phyloP scores from a whole-genome alignment of 2,329 filamentous ascomycete genomes.

The Epichloe uncinata region DNA sequence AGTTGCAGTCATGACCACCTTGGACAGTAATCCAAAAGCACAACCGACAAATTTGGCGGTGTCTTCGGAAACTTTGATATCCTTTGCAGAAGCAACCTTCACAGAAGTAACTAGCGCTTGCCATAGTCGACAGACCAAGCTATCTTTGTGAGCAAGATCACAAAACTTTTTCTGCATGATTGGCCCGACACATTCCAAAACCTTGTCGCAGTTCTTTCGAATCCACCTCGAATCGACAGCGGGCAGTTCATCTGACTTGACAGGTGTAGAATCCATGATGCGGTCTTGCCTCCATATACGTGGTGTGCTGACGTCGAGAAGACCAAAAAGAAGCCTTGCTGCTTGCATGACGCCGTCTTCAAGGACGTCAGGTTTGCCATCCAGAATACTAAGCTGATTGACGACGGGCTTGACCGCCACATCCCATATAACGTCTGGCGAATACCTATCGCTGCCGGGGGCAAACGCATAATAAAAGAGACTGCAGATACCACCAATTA shows the following conservation, averaged over 20 bases:
- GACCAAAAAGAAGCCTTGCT: slow-evolving; percentile 54
- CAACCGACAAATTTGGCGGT: slow-evolving; percentile 67
- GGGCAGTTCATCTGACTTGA: slow-evolving; percentile 64
- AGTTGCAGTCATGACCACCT: slow-evolving; percentile 23
- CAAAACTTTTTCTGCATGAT: slow-evolving; percentile 48
- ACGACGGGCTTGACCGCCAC: slow-evolving; percentile 55
- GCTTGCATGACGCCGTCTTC: slow-evolving; percentile 44
- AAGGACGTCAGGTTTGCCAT: slow-evolving; percentile 23
- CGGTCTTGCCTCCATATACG: slow-evolving; percentile 63
- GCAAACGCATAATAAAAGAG: slow-evolving; percentile 71
- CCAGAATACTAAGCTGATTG: slow-evolving; percentile 34
- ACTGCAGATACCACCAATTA: slow-evolving; percentile 61
- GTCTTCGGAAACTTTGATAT: slow-evolving; percentile 78
- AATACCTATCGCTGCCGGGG: slow-evolving; percentile 50
- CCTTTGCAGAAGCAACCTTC: slow-evolving; percentile 60
- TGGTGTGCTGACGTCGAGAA: slow-evolving; percentile 48
- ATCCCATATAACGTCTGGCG: slow-evolving; percentile 69
- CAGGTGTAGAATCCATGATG: slow-evolving; percentile 45
- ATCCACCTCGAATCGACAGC: slow-evolving; percentile 79
- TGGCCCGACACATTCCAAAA: slow-evolving; percentile 50
- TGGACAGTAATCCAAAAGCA: slow-evolving; percentile 54
- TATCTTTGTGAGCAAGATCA: slow-evolving; percentile 47
- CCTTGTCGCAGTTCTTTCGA: slow-evolving; percentile 50
- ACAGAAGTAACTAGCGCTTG: slow-evolving; percentile 47
- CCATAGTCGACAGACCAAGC: slow-evolving; percentile 43